Evolutionary conservation across 495 filamentous ascomycete species (phyloP), one percentile per base, ranked within the genome.

Genomic region (Bacidia gigantensis): DNA sequence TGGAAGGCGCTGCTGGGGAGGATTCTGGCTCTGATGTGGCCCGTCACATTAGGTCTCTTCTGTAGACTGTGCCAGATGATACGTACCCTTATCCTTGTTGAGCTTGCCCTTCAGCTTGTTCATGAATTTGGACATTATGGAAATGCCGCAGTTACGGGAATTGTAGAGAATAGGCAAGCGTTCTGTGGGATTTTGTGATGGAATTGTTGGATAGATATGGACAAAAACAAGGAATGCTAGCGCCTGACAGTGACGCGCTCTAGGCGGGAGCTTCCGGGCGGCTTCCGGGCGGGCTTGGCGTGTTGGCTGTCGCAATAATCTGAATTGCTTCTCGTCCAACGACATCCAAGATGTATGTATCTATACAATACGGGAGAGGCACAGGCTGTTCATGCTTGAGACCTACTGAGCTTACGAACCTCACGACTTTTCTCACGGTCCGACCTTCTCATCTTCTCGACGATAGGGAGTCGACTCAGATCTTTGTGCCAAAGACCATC

Each of bases 101-200:
- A 35, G 11, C 47, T 50, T 50, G 47, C 22, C 47, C 3, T 35
- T 26, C 24, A 50, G 14, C 47, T 50, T 50, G 26, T 50, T 50
- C 23, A 50, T 50, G 47, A 50, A 18, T 50, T 29, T 29, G 3
- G 47, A 50, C 47, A 50, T 50, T 3, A 11, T 50, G 24, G 14
- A 35, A 14, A 35, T 35, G 14, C 29, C 29, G 14, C 5, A 35
- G 29, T n/a, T n/a, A n/a, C 29, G 29, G 29, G 29, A 5, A 14
- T 7, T 35, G 29, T 35, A n/a, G n/a, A n/a, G n/a, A n/a, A 14
- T 35, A 35, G 29, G 5, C 29, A 14, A 35, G 29, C 29, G 14
- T 5, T 35, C 5, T 5, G 14, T 35, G 29, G 14, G 29, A 35
- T n/a, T n/a, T n/a, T n/a, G n/a, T n/a, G n/a, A n/a, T n/a, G n/a